A percentile compares a stretch with the other conserved stretches of the same genome.
Conservation (phyloP, 2,329 filamentous ascomycete species). For the Phaeophleospora eucalypticola region DNA sequence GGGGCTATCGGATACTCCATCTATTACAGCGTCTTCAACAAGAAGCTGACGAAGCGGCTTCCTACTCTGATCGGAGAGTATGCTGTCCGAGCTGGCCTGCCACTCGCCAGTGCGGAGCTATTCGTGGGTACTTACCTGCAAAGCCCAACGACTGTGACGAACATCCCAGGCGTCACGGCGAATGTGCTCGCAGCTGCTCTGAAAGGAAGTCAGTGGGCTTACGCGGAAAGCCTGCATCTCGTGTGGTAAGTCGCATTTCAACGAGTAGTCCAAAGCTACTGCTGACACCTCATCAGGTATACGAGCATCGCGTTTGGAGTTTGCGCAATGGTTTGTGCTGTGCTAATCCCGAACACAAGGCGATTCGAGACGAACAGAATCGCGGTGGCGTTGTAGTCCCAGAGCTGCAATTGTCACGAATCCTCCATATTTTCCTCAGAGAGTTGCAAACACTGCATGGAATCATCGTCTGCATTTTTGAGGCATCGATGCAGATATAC, state of each 20-base stretch:
- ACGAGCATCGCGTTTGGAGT: constrained; percentile 22
- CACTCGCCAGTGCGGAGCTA: constrained; percentile 11
- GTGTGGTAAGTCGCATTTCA: constrained; percentile 15
- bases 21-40: constrained; percentile 31
- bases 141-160: constrained; percentile 9
- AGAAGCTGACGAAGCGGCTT: constrained; percentile 22
- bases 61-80: constrained; percentile 20
- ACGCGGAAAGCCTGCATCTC: constrained; percentile 20
- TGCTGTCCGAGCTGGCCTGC: constrained; percentile 23
- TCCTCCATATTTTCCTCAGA: no score
- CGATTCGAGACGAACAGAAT: constrained; percentile 26
- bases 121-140: constrained; percentile 23
- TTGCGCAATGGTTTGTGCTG: constrained; percentile 20
- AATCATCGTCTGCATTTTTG: no score
- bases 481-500: no score
- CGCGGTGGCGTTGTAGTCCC: constrained; percentile 21
- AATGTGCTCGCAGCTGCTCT: constrained; percentile 15
- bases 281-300: constrained; percentile 14
- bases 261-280: neutral
- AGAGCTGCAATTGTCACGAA: no score
- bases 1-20: constrained; percentile 29
- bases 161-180: constrained; percentile 21
- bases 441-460: no score
- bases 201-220: constrained; percentile 21
- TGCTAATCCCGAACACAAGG: constrained; percentile 21